phyloP scores from a whole-genome alignment of 768 basidiomycete species.

The Boletus rufocinnamomeus region DNA sequence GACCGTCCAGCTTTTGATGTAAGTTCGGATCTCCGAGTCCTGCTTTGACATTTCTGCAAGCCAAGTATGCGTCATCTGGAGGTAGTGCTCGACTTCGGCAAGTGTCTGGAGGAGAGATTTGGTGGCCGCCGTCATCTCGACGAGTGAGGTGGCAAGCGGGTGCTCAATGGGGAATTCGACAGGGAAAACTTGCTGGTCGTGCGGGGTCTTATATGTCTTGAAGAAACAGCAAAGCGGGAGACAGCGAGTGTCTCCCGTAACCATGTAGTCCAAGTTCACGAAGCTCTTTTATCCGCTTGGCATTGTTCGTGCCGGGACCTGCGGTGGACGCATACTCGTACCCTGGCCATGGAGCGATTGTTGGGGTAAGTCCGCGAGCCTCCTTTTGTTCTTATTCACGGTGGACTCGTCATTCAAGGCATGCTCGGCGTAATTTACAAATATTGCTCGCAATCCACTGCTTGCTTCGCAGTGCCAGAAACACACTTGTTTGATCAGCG shows the following conservation, averaged over 20 bases:
- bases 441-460: background rate
- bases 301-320: background rate
- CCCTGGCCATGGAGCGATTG: background rate
- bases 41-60: background rate
- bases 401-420: background rate
- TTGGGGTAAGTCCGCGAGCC: background rate
- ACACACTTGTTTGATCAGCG: background rate
- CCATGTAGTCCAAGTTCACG: background rate
- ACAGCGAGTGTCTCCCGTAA: no score
- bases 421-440: background rate
- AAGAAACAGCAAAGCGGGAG: background rate
- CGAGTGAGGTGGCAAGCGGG: background rate
- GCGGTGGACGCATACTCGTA: no score
- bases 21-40: background rate
- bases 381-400: background rate
- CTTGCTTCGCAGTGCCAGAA: background rate
- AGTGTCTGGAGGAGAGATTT: background rate
- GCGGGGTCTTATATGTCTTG: background rate
- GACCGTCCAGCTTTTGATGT: background rate
- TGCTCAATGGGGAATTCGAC: background rate
- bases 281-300: background rate
- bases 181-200: background rate
- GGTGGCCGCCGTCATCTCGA: background rate
- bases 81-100: background rate
- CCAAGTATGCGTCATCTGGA: background rate